These are phyloP conservation scores for Xylaria curta DNA, from an alignment of 495 filamentous ascomycete species.

Conservation along the genomic window DNA sequence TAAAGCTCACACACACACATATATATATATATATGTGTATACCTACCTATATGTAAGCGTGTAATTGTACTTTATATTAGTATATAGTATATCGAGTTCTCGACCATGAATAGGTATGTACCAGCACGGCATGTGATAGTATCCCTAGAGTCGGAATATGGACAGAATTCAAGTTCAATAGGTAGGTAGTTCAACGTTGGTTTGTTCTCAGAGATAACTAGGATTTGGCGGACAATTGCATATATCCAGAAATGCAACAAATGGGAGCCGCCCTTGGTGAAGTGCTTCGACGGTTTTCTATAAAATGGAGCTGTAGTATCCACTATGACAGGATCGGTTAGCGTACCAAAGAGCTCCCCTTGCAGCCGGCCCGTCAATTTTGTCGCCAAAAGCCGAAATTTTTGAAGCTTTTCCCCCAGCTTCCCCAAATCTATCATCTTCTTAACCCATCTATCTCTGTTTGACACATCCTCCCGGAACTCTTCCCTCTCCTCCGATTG, in stretches of 20 bases:
- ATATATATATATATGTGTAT: neutral
- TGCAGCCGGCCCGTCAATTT: constrained; percentile 34
- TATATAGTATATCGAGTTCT: neutral
- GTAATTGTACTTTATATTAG: neutral
- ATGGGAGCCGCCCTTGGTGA: neutral
- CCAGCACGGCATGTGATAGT: neutral
- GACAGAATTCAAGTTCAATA: neutral
- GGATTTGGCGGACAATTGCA: neutral
- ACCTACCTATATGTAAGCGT: neutral
- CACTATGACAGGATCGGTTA: constrained; percentile 31
- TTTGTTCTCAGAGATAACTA: neutral
- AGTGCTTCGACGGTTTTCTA: constrained; percentile 42
- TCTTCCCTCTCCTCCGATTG: constrained; percentile 10
- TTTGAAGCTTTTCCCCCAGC: constrained; percentile 44
- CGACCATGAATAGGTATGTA: neutral
- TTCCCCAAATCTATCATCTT: constrained; percentile 25
- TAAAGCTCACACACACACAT: neutral
- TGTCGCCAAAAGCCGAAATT: constrained; percentile 36
- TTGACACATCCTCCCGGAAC: constrained; percentile 22
- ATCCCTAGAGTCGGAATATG: neutral
- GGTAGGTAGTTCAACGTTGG: neutral
- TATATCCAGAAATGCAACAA: constrained; percentile 1
- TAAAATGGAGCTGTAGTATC: constrained; percentile 24
- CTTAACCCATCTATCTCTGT: constrained; percentile 27
- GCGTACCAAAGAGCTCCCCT: constrained; percentile 32